Conservation (phyloP, 208 protist genomes). For the Wallacemonas sp. region DNA sequence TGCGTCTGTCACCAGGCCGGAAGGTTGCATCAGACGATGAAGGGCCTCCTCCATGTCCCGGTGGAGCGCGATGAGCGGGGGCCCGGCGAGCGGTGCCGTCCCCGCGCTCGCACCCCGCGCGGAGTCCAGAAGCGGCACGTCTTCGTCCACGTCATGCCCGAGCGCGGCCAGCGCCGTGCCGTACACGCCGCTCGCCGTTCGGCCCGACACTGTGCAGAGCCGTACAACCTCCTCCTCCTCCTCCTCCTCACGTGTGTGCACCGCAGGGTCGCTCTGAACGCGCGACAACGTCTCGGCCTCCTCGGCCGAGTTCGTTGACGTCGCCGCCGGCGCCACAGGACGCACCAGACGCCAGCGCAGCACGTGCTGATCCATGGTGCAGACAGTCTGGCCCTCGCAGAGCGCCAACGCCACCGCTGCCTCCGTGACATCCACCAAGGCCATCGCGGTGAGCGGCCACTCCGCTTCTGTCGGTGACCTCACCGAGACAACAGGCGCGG, state of each 20-base stretch:
- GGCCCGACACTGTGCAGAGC: not conserved
- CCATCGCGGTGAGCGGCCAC: not conserved
- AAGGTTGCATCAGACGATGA: not conserved
- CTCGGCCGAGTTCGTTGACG: no score
- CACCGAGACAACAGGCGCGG: no score
- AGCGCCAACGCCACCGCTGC: not conserved
- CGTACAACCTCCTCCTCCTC: not conserved
- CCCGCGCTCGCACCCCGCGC: no score
- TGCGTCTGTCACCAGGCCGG: no score
- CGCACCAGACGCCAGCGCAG: constrained; percentile 14
- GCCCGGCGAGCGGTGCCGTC: no score
- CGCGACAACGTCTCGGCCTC: constrained; percentile 12
- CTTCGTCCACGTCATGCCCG: not conserved
- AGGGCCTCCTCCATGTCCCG: not conserved
- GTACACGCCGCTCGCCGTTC: not conserved
- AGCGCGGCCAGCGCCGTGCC: not conserved
- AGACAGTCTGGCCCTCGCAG: not conserved
- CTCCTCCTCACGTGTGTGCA: not conserved
- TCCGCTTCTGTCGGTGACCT: no score
- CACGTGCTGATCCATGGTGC: not conserved
- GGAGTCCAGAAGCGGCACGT: not conserved
- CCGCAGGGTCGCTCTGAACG: not conserved
- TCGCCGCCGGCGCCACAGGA: constrained; percentile 18
- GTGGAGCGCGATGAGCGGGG: not conserved
- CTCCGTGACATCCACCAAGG: not conserved